A percentile compares a stretch with the other conserved stretches of the same genome.
These are phyloP conservation scores for Mycena floridula DNA, from an alignment of 768 basidiomycete genomes.

Conservation along the genomic window DNA sequence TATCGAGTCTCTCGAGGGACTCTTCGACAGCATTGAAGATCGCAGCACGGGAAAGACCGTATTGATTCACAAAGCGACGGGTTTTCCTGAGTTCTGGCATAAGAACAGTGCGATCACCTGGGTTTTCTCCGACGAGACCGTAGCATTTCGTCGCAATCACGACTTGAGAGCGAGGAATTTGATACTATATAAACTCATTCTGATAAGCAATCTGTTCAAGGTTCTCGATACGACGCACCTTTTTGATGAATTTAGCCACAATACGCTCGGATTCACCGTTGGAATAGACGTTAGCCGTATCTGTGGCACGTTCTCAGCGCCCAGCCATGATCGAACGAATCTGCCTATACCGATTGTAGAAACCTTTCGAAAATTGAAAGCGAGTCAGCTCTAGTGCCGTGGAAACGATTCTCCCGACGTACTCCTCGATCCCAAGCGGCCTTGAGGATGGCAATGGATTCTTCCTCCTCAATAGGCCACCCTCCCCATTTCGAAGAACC, in stretches of 20 bases:
- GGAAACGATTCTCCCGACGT: too few species aligned
- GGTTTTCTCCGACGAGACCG: slow-evolving; percentile 6
- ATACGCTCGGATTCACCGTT: slow-evolving; percentile 33
- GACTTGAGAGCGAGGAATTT: background rate
- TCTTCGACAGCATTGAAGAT: slow-evolving; percentile 13
- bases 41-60: slow-evolving; percentile 9
- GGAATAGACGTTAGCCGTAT: too few species aligned
- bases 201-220: too few species aligned
- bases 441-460: too few species aligned
- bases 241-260: slow-evolving; percentile 28
- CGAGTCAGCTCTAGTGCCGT: too few species aligned
- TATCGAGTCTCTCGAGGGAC: slow-evolving; percentile 12
- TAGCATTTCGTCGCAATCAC: background rate
- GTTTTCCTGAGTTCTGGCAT: background rate
- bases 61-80: slow-evolving; percentile 8
- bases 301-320: too few species aligned
- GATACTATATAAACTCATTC: background rate
- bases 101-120: fast-evolving
- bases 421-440: too few species aligned
- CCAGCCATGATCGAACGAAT: too few species aligned
- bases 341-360: too few species aligned
- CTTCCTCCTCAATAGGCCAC: too few species aligned
- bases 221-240: slow-evolving; percentile 18
- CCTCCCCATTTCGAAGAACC: too few species aligned
- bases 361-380: too few species aligned